Evolutionary conservation across 1,139 yeast genomes (phyloP), one percentile per base, ranked within the genome.

Genomic region (Pneumocystis wakefieldiae): DNA sequence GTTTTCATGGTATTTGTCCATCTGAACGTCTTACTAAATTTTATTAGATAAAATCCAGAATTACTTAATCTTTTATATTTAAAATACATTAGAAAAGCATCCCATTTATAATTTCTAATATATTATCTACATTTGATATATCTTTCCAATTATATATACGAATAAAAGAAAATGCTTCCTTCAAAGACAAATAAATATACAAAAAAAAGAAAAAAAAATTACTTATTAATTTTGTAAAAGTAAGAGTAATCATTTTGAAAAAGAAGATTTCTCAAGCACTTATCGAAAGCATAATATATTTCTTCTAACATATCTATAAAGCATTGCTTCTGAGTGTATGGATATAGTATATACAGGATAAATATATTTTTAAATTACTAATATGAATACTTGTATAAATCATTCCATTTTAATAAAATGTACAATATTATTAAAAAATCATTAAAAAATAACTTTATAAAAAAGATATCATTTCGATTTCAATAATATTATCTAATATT

Each of bases 191-290:
- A 76, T 83, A 53, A 75, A 74, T 57, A 76, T 83, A 29, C 70
- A 73, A 3, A 71, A 73, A n/a, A 35, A 62, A 64, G 29, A 61
- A 70, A 62, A 19, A 62, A 61, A 19, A 62, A 39, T 67, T 70
- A 42, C 61, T 65, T 17, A 72, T 84, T 1, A 81, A 79, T 63
- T 83, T 84, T 69, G 72, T 77, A 58, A 81, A 68, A 74, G 78
- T 4, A 76, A 77, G 48, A 86, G 86, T 0, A 87, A 84, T 72
- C 87, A 87, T 0, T 70, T 84, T 58, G 87, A 84, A 70, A 88
- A 88, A 76, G 88, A 70, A 73, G 82, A 17, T 73, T 84, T 41
- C 84, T 84, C 72, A 82, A 82, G 41, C 59, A 61, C 14, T 41
- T 36, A 42, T 17, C 10, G 17, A 53, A 48, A 24, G 2, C 28